Evolutionary conservation across 805 yeast genomes (phyloP), one percentile per base, ranked within the genome.

Genomic region (Candida fluviatilis): DNA sequence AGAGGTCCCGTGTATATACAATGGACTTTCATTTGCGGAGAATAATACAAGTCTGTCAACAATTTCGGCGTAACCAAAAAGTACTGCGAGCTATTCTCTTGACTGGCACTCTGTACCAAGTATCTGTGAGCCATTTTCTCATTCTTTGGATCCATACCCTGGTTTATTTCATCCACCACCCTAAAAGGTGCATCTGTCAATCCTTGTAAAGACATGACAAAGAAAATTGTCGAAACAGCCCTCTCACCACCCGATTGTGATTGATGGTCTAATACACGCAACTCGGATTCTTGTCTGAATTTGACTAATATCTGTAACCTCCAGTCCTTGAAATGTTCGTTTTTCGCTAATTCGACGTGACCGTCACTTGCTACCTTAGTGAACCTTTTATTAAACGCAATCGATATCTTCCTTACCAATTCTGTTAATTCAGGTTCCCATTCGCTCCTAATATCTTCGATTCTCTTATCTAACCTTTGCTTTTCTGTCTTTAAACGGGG

Each of bases 231-330:
- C 0, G 97, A 82, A 0, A 93, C 96, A 1, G 98, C 95, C 52
- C 96, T 77, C 60, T 93, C 99, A 36, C 99, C 99, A 40, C 99
- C 99, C 1, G 96, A 87, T 57, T 93, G 99, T 2, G 91, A 78
- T 41, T 84, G 88, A n/a, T 87, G 78, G 51, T 87, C 90, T 35
- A 93, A 69, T 14, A 76, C 75, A 45, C 80, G 80, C 42, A 84
- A 58, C n/a, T 73, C 79, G 12, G 89, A 79, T 34, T 72, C 76
- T 47, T 84, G 88, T 53, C 99, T 73, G 58, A 93, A 93, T 45
- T 87, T 80, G 6, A 93, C 98, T 57, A 79, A 57, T 31, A 95
- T 86, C 42, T 85, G 84, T 36, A 93, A 62, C 49, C 78, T 76
- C 99, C 99, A 93, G 35, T 87, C 81, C 14, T 73, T 65, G 53